Evolutionary conservation across 1,284 basidiomycete genomes (phyloP), one percentile per base, ranked within the genome.

Genomic region (Phellinidium pouzarii): DNA sequence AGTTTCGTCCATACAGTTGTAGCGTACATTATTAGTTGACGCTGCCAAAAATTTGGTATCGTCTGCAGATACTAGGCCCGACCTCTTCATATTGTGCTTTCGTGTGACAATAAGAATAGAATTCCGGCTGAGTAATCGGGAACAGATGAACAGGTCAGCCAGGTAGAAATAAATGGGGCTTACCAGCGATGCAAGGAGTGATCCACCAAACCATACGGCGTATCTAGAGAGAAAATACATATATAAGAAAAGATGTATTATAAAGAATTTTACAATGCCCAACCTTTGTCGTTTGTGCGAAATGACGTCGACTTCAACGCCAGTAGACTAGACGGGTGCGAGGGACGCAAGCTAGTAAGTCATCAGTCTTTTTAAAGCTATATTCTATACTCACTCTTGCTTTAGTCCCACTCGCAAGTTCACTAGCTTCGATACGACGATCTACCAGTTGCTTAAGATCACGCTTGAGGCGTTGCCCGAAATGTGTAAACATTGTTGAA

Each of bases 191-290:
- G 94, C 94, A 63, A 97, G 78, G 43, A 99, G 78, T 3, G 90
- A 93, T 37, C 96, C 96, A 62, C 96, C 96, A 64, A 93, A 99
- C 95, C 95, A 99, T 19, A 99, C 96, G 11, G 95, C 95, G 64
- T 96, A 92, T 53, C 85, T 87, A 57, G 50, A 54, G 42, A 42
- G 44, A 63, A 4, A 36, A 38, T 14, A 40, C 9, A 20, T 17
- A 25, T 25, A 42, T 53, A 9, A 47, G 26, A 17, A 48, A 11
- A 20, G 2, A 2, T 22, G n/a, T 2, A 31, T 48, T 53, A 50
- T 8, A 19, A 5, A 31, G 20, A 41, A 44, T 48, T 11, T 19
- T 22, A 45, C 19, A 11, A 19, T 9, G n/a, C 62, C 69, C 56
- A 59, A 91, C 77, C 94, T 79, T 75, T 99, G 96, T 61, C 93